Evolutionary conservation across 1,284 basidiomycete species (phyloP).

Genomic region (Apiotrichum mycotoxinovorans): DNA sequence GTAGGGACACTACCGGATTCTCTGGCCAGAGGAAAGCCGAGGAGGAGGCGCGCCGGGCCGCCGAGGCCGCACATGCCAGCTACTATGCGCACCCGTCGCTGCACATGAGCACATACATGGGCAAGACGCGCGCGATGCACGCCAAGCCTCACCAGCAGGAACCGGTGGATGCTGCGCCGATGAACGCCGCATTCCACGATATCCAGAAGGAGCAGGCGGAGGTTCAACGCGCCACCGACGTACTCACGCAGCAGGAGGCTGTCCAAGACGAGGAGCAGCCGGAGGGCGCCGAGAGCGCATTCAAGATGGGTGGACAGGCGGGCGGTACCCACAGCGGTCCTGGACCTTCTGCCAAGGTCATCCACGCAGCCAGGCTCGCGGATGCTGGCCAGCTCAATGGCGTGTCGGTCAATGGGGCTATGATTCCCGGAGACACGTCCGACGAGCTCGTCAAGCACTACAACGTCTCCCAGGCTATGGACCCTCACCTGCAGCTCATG

Average conservation of each 20-base stretch:
- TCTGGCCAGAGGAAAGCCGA: conserved; percentile 29
- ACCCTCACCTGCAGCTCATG: conserved; percentile 52
- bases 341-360: conserved; percentile 9
- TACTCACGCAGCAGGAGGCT: background rate
- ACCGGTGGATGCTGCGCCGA: conserved; percentile 18
- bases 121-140: background rate
- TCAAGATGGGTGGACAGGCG: conserved; percentile 35
- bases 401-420: conserved; percentile 1
- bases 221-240: background rate
- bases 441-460: conserved; percentile 22
- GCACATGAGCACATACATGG: conserved; percentile 37
- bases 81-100: conserved; percentile 44
- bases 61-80: conserved; percentile 38
- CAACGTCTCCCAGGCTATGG: conserved; percentile 36
- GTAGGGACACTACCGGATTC: conserved; percentile 31
- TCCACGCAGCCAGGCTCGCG: conserved; percentile 15
- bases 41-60: conserved; percentile 36
- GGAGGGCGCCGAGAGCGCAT: conserved; percentile 36
- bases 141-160: conserved; percentile 2
- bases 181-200: conserved; percentile 27
- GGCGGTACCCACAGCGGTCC: conserved; percentile 29
- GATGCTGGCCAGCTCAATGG: conserved; percentile 6
- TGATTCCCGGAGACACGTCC: conserved; percentile 2
- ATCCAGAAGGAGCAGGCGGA: conserved; percentile 1
- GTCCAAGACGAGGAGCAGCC: conserved; percentile 20